Evolutionary conservation across 1,139 yeast genomes (phyloP).

Genomic region (Diutina mesorugosa): DNA sequence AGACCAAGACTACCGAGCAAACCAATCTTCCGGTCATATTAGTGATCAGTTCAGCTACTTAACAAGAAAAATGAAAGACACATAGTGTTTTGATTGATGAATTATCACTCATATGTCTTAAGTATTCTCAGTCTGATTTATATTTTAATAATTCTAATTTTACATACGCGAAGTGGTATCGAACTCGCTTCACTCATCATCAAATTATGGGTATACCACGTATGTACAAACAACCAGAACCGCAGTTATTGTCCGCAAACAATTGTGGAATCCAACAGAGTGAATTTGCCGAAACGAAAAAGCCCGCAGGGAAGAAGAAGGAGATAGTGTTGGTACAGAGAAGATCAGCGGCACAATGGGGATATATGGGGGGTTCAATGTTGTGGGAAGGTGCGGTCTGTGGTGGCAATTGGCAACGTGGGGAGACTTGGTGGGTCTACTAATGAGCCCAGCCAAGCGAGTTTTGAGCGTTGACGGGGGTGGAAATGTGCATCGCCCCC

Average conservation of each 20-base stretch:
- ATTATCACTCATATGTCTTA: no score
- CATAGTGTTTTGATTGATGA: no score
- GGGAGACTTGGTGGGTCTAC: background rate
- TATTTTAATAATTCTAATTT: no score
- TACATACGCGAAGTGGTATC: background rate
- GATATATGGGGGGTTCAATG: background rate
- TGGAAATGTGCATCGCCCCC: constrained; percentile 22
- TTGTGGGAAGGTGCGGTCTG: constrained; percentile 1
- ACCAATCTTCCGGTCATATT: no score
- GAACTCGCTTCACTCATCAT: background rate
- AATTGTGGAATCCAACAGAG: constrained; percentile 2
- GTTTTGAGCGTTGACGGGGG: constrained; percentile 33
- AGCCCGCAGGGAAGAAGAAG: background rate
- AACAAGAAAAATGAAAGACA: no score
- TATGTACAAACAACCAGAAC: background rate
- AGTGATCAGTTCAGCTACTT: no score
- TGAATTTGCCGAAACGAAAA: background rate
- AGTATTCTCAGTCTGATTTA: no score
- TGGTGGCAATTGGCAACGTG: background rate
- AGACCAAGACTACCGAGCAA: no score
- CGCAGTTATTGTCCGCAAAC: constrained; percentile 1
- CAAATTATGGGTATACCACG: constrained; percentile 1
- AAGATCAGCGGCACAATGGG: background rate
- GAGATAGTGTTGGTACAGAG: background rate
- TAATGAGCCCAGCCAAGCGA: constrained; percentile 30